phyloP scores from a whole-genome alignment of 148 eudicot species.

The Cornus suecica region DNA sequence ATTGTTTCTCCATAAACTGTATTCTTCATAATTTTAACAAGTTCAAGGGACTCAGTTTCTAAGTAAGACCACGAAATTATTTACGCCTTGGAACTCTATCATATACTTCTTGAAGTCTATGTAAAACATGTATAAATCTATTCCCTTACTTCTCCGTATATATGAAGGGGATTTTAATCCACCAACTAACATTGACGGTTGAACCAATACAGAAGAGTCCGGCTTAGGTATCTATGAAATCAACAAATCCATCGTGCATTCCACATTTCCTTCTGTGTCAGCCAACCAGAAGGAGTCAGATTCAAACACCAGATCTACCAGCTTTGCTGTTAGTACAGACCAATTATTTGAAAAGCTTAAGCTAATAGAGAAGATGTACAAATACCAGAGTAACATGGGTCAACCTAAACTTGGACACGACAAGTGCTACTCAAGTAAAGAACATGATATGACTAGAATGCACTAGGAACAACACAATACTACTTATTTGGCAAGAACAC shows the following conservation, averaged over 20 bases:
- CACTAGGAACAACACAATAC: background rate
- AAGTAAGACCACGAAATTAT: too few species aligned
- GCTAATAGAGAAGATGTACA: background rate
- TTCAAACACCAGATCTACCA: background rate
- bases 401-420: background rate
- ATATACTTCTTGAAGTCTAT: too few species aligned
- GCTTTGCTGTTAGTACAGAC: background rate
- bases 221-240: background rate
- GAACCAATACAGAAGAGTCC: background rate
- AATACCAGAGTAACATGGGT: background rate
- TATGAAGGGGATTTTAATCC: background rate
- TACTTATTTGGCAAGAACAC: conserved; percentile 19
- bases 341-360: background rate
- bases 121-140: too few species aligned
- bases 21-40: too few species aligned
- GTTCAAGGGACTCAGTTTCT: too few species aligned
- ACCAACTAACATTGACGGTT: background rate
- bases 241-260: background rate
- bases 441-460: background rate
- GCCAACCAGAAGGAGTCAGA: background rate
- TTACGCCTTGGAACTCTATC: too few species aligned
- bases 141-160: too few species aligned
- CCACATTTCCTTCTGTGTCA: background rate
- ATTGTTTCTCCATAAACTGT: too few species aligned
- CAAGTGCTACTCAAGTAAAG: background rate